phyloP scores from a whole-genome alignment of 2,329 filamentous ascomycete species.

The Elsinoe australis region DNA sequence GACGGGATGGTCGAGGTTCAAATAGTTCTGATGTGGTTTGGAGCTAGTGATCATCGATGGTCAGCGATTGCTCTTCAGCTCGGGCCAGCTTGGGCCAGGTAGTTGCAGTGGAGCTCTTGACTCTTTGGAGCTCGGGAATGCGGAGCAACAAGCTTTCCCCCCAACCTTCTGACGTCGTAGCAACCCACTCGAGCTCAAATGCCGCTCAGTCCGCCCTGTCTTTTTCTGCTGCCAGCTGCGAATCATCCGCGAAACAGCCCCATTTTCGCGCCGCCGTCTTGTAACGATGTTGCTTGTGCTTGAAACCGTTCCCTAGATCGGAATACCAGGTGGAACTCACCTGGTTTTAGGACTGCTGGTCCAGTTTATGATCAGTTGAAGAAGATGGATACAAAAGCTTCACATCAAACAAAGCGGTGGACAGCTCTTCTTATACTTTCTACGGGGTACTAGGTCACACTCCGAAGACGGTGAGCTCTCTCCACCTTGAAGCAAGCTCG shows the following conservation, averaged over 20 bases:
- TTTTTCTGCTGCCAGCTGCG: too few relatives aligned
- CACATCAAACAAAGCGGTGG: neutral
- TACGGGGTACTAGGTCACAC: neutral
- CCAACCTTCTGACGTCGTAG: conserved; percentile 4
- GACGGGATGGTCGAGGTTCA: neutral
- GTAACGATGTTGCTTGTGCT: neutral
- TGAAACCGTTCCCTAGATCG: neutral
- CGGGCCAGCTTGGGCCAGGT: too few relatives aligned
- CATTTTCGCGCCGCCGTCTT: neutral
- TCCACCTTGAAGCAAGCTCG: neutral
- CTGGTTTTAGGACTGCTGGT: neutral
- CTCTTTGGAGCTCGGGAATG: conserved; percentile 12
- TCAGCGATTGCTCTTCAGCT: neutral
- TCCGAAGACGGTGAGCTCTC: conserved; percentile 9
- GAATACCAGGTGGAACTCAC: neutral
- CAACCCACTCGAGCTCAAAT: neutral
- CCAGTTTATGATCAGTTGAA: neutral
- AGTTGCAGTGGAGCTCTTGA: conserved; percentile 15
- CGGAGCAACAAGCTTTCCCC: conserved; percentile 15
- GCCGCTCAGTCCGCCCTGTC: neutral
- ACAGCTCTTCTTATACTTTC: conserved; percentile 12
- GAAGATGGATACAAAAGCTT: neutral
- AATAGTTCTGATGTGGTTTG: neutral
- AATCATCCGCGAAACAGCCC: neutral
- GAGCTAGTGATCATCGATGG: conserved; percentile 6